Conservation (phyloP, 352 stramenopile species). For the Paralagenidium karlingii region DNA sequence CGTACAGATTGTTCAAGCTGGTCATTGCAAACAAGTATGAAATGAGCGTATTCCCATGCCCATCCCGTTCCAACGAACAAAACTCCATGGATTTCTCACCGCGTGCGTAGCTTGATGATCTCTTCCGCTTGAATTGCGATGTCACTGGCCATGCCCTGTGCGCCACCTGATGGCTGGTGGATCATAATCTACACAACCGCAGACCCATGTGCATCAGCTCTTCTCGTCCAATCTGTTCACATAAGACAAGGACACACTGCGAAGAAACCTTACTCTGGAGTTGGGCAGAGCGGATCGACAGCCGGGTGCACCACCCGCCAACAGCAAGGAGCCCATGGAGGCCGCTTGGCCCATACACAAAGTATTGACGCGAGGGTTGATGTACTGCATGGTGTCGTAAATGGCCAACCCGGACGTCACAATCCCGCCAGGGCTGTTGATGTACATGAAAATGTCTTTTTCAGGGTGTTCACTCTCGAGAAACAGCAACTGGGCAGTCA, state of each 20-base stretch:
- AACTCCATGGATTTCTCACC: slow-evolving; percentile 14
- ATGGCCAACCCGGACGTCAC: slow-evolving; percentile 96
- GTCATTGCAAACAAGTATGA: not conserved
- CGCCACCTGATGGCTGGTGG: slow-evolving; percentile 93
- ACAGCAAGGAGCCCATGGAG: slow-evolving; percentile 93
- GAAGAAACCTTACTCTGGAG: slow-evolving; percentile 83
- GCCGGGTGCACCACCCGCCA: slow-evolving; percentile 85
- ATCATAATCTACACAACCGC: slow-evolving; percentile 86
- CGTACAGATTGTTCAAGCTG: slow-evolving; percentile 69
- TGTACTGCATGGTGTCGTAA: slow-evolving; percentile 98
- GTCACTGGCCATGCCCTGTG: slow-evolving; percentile 95
- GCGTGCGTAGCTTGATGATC: slow-evolving; percentile 89
- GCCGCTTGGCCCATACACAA: slow-evolving; percentile 96
- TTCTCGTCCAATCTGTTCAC: not conserved
- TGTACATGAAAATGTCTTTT: slow-evolving; percentile 99
- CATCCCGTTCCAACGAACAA: slow-evolving; percentile 45
- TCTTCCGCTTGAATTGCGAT: slow-evolving; percentile 98
- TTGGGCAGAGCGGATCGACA: slow-evolving; percentile 89
- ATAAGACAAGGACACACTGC: slow-evolving; percentile 1
- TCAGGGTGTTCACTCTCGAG: slow-evolving; percentile 93
- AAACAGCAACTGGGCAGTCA: slow-evolving; percentile 88
- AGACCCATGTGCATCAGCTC: not conserved
- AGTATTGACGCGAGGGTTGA: slow-evolving; percentile 94
- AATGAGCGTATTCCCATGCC: not conserved
- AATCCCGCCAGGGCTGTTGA: slow-evolving; percentile 95